Evolutionary conservation across 108 stramenopile species (phyloP), one percentile per base, ranked within the genome.

Genomic region (Cyclostephanos tholiformis): DNA sequence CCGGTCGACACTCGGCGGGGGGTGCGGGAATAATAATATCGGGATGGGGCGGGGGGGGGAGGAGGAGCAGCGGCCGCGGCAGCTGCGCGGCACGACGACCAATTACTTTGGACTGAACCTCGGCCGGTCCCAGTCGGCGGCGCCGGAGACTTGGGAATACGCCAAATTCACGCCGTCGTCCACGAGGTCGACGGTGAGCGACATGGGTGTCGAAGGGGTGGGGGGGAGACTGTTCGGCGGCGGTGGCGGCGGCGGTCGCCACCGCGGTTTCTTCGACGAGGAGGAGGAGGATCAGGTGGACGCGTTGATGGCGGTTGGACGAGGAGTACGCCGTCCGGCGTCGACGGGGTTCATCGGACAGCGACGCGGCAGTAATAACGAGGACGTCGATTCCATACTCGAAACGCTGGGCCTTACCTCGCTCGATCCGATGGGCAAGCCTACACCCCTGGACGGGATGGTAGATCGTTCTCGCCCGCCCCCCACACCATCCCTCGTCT

Each of bases 331-430:
- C 22, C 84, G 88, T 16, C 79, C 88, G 32, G 86, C 88, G 16
- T 89, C 88, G n/a, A 85, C 88, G 10, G 88, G 88, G 46, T 85
- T 85, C 11, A 85, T 88, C 43, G 84, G 82, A 22, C 67, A 67
- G 13, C 50, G 44, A 4, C 44, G 72, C 61, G 71, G 53, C 25
- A 13, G 53, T 10, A 43, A 22, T 38, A 60, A 68, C 63, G 67
- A 62, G 30, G 72, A 74, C 69, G 81, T 82, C 50, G 72, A 76
- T 63, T 82, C 81, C 11, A 82, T 82, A 46, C 69, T 82, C 29
- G 69, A 82, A 65, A 82, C 81, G 14, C 75, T 82, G 60, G 80
- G 80, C 35, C 41, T 81, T 36, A 64, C 74, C 13, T 65, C 80
- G 23, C 46, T 74, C 13, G 71, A 72, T n/a, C 61, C 71, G 11